Base-by-base conservation (phyloP, 2,329 filamentous ascomycete genomes). In the Ophiostoma angusticollis region DNA sequence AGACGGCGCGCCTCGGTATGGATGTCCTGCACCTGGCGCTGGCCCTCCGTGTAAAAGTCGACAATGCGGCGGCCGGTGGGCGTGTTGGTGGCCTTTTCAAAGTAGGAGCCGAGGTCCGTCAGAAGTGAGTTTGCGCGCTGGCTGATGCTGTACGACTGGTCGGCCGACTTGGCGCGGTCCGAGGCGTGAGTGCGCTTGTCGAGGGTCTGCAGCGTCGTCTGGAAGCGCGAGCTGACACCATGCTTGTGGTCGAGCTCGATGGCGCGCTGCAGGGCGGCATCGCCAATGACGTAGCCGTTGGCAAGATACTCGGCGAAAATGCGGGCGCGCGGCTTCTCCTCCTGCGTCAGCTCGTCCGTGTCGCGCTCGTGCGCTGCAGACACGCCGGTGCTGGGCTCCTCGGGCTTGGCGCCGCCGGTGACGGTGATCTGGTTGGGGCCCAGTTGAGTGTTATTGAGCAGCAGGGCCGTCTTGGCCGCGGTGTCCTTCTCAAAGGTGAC, bases 401-500 rank as follows among this genome's bases (percentile, higher is more conserved):
- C 68, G 37, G 69, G 65, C 48, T 78, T 79, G 47, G 80, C 68
- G 36, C 73, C 72, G 47, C 77, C 72, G 31, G 79, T 73, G 35
- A 86, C 74, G 41, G 75, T 70, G 56, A 98, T 93, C 55, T 91
- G 78, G 49, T 87, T 84, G 43, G 80, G 65, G 47, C 87, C 87
- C 36, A 98, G 81, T 63, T 93, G 83, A 38, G 91, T 98, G 70
- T 94, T 93, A 66, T 96, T 89, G 48, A 98, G 79, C 43, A 98
- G 82, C 29, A 95, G 82, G 19, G 91, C 91, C 17, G 91, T 98
- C 70, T 94, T 95, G 44, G 89, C 87, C 36, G 91, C 91, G 12
- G 89, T 93, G 59, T 89, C 79, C 68, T 95, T 95, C 64, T 96
- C 91, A 56, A 98, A 98, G 37, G 78, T 87, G 47, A 98, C 87